Base-by-base conservation (phyloP, 805 yeast genomes). In the Isabelozyma pseudorhagii region DNA sequence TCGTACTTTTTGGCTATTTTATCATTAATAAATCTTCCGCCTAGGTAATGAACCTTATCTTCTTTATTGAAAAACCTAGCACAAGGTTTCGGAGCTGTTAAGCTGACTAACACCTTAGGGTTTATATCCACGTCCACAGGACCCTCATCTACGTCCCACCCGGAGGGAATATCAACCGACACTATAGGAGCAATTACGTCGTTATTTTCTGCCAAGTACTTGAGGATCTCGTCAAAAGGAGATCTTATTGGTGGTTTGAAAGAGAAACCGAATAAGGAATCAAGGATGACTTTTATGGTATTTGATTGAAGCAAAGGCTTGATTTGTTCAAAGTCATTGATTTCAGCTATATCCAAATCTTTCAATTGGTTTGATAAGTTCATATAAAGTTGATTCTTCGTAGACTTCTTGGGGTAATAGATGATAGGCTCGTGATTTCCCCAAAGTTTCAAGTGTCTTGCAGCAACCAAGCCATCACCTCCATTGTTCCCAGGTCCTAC, bases 401-500 rank as follows among this genome's bases (percentile, higher is more conserved):
- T 76, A 46, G 74, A 76, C 45, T 63, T 59, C 58, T 84, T 89
- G 3, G 98, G 97, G 61, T 91, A 92, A 65, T 79, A 91, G 0
- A 93, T 77, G 4, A 79, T 70, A 1, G 97, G 97, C 5, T 72
- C 69, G 63, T 84, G 89, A 2, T 94, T 94, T 8, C 68, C 68
- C 75, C 94, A 83, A 10, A 91, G 69, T 55, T 82, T 81, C 54
- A 94, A 72, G 64, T 94, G 99, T 41, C 99, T 77, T 1, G 97
- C 96, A 28, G 97, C 96, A 1, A 94, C 99, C 11, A 94, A 71
- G 0, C 98, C 99, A 68, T 94, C 99, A 2, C 98, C 99, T 1
- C 97, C 93, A 62, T 94, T 94, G 62, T 94, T 94, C 1, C 99
- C 99, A 0, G 98, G 98, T 0, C 99, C 99, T 9, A 85, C 90